Percentiles rank a stretch among this genome's conserved stretches.
These are phyloP conservation scores for Zymoseptoria tritici DNA, from an alignment of 2,329 filamentous ascomycete species.

Conservation along the genomic window DNA sequence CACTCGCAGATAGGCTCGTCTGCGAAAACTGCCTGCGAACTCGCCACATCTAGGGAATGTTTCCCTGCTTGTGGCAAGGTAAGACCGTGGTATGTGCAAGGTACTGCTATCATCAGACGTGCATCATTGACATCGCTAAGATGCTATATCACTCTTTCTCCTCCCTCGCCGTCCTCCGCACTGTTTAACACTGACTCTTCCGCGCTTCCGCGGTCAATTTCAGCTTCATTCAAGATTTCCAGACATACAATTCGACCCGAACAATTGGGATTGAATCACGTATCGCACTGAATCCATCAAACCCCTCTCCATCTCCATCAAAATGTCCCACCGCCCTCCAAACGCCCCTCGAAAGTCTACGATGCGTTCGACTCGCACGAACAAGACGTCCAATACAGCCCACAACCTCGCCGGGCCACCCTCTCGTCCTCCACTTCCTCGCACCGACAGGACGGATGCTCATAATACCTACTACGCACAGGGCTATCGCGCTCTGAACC, in stretches of 20 bases:
- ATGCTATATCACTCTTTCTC: no score
- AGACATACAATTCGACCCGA: no score
- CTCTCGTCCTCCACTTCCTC: background rate
- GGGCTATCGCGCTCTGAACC: conserved; percentile 22
- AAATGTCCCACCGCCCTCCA: background rate
- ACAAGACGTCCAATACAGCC: conserved; percentile 1
- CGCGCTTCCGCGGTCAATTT: background rate
- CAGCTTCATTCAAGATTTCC: no score
- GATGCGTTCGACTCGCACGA: conserved; percentile 5
- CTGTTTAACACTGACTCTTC: no score
- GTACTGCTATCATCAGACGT: background rate
- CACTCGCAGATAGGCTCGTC: background rate
- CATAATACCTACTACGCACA: conserved; percentile 23
- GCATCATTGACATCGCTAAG: background rate
- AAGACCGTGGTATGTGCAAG: background rate
- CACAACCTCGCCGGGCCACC: conserved; percentile 14
- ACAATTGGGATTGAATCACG: no score
- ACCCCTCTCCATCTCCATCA: background rate
- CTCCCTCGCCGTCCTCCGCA: no score
- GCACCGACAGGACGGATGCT: conserved; percentile 5
- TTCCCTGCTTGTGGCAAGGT: background rate
- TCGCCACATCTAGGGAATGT: background rate
- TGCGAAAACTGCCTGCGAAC: background rate
- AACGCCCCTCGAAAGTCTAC: conserved; percentile 3
- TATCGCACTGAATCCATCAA: background rate